phyloP scores from a whole-genome alignment of 1,284 basidiomycete genomes.

The Crocinoboletus sp. region DNA sequence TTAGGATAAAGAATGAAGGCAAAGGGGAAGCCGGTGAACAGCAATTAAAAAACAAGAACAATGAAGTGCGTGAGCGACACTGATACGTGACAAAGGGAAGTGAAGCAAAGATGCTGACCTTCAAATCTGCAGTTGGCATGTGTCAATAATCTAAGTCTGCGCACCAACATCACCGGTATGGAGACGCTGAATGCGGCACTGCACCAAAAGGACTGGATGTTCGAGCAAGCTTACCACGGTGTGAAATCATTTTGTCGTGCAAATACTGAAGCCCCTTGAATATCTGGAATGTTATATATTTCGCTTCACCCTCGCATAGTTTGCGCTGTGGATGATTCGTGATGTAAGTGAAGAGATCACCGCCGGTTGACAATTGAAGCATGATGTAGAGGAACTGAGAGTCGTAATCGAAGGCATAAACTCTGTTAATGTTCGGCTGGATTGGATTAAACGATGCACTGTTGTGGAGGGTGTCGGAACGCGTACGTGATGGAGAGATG shows the following conservation, averaged over 20 bases:
- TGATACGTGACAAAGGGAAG: neutral
- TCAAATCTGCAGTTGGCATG: conserved; percentile 53
- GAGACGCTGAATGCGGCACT: neutral
- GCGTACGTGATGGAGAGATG: conserved; percentile 63
- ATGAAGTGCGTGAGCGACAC: no score
- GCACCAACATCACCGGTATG: neutral
- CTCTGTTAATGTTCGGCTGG: conserved; percentile 78
- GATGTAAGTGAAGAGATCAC: conserved; percentile 84
- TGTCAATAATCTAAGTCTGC: conserved; percentile 1
- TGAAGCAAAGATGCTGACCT: conserved; percentile 39
- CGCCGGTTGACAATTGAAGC: conserved; percentile 80
- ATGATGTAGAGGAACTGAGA: conserved; percentile 76
- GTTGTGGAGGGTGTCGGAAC: neutral
- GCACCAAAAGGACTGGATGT: neutral
- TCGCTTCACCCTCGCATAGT: conserved; percentile 74
- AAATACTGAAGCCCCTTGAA: conserved; percentile 70
- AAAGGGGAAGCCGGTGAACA: neutral
- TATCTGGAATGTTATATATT: conserved; percentile 81
- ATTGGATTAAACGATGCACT: neutral
- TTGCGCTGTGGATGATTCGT: conserved; percentile 50
- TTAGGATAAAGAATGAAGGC: neutral
- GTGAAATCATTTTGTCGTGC: conserved; percentile 71
- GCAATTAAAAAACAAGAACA: neutral
- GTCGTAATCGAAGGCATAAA: conserved; percentile 64
- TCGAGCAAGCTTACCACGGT: conserved; percentile 54